These are phyloP conservation scores for Nakazawaea molendinolei DNA, from an alignment of 805 yeast genomes.

Conservation along the genomic window DNA sequence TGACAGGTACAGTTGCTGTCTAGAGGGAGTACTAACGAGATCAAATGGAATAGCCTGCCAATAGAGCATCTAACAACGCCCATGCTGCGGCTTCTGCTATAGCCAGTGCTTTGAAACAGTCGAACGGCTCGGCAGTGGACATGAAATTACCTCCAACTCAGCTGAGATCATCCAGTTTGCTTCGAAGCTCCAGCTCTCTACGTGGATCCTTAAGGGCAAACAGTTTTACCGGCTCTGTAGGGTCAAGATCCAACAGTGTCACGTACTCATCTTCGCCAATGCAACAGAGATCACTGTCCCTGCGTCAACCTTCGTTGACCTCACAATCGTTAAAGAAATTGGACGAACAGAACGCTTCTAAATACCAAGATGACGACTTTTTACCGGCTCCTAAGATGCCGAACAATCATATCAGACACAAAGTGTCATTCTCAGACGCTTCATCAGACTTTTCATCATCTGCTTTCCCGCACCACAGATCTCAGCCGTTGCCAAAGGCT, in stretches of 20 bases:
- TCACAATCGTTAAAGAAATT: slow-evolving; percentile 16
- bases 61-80: slow-evolving; percentile 40
- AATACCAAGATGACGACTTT: slow-evolving; percentile 1
- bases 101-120: slow-evolving; percentile 39
- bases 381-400: slow-evolving; percentile 1
- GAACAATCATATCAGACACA: slow-evolving; percentile 14
- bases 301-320: slow-evolving; percentile 13
- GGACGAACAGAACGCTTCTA: slow-evolving; percentile 6
- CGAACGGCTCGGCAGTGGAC: slow-evolving; percentile 24
- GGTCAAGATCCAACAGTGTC: slow-evolving; percentile 15
- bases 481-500: too few species aligned
- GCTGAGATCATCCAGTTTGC: slow-evolving; percentile 18
- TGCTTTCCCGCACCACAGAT: too few species aligned
- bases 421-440: slow-evolving; percentile 17
- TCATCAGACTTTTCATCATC: slow-evolving; percentile 10
- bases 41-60: slow-evolving; percentile 16
- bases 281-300: background rate
- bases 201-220: too few species aligned
- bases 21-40: slow-evolving; percentile 15
- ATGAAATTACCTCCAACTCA: slow-evolving; percentile 27
- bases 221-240: slow-evolving; percentile 20
- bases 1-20: slow-evolving; percentile 14
- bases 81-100: slow-evolving; percentile 58
- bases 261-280: background rate
- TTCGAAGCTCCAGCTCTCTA: slow-evolving; percentile 15